phyloP scores from a whole-genome alignment of 192 early-diverging fungal genomes.

The Cladochytrium replicatum region DNA sequence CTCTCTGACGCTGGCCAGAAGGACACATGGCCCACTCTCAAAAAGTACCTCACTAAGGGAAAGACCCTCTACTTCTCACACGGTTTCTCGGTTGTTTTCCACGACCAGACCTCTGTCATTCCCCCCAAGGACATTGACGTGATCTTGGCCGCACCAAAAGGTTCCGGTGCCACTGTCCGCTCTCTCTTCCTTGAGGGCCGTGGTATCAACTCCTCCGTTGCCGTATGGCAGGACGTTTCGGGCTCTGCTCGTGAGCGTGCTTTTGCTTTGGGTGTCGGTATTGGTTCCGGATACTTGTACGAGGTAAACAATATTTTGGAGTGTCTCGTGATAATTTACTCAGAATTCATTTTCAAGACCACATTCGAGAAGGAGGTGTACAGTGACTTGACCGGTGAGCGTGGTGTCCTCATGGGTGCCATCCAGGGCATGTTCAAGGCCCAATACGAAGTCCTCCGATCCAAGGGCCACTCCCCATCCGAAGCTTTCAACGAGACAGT shows the following conservation, averaged over 20 bases:
- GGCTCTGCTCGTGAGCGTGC: slow-evolving; percentile 92
- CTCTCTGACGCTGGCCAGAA: slow-evolving; percentile 94
- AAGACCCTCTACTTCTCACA: slow-evolving; percentile 99
- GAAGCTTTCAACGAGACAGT: slow-evolving; percentile 99
- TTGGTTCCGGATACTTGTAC: slow-evolving; percentile 95
- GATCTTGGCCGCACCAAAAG: slow-evolving; percentile 92
- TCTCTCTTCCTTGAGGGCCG: slow-evolving; percentile 92
- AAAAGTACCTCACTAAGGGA: slow-evolving; percentile 82
- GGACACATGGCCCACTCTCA: slow-evolving; percentile 78
- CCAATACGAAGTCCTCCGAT: slow-evolving; percentile 92
- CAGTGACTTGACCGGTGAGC: slow-evolving; percentile 94
- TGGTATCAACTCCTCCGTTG: slow-evolving; percentile 95
- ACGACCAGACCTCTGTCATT: slow-evolving; percentile 80
- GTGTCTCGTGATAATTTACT: no score
- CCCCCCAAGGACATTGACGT: slow-evolving; percentile 92
- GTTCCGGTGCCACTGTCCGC: slow-evolving; percentile 90
- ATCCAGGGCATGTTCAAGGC: slow-evolving; percentile 94
- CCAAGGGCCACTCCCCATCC: slow-evolving; percentile 89
- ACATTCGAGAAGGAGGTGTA: slow-evolving; percentile 88
- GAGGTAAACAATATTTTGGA: no score
- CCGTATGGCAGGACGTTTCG: slow-evolving; percentile 86
- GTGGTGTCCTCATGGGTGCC: slow-evolving; percentile 95
- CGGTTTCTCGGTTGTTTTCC: slow-evolving; percentile 91
- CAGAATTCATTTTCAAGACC: no score
- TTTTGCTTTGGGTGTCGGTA: slow-evolving; percentile 81